A percentile compares a stretch with the other conserved stretches of the same genome.
Conservation (phyloP, 2,329 filamentous ascomycete species). For the Pseudogymnoascus verrucosus region DNA sequence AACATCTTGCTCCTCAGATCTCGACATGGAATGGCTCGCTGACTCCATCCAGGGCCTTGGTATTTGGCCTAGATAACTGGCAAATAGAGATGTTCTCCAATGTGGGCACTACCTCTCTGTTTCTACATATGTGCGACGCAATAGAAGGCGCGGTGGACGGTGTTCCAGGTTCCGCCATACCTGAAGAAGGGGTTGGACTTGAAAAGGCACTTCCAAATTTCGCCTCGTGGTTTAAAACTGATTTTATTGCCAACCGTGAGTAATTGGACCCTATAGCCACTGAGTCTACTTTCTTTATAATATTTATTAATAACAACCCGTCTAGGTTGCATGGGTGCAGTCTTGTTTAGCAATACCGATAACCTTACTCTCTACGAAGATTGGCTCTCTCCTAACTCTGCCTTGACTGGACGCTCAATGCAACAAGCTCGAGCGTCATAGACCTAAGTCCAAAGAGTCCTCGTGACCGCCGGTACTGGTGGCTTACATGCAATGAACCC, state of each 20-base stretch:
- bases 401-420: neutral
- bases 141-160: neutral
- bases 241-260: neutral
- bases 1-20: neutral
- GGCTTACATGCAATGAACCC: neutral
- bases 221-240: neutral
- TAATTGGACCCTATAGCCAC: neutral
- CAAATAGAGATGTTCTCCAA: neutral
- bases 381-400: neutral
- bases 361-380: neutral
- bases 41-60: neutral
- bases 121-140: neutral
- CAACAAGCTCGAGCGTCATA: neutral
- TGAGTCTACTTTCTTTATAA: neutral
- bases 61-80: neutral
- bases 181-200: neutral
- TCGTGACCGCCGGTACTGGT: neutral
- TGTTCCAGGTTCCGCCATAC: neutral
- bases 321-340: neutral
- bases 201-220: neutral
- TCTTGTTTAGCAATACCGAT: neutral
- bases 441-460: neutral
- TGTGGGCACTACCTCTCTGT: neutral
- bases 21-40: neutral
- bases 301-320: neutral